Base-by-base conservation (phyloP, 805 yeast species). In the Monosporozyma aquatica region DNA sequence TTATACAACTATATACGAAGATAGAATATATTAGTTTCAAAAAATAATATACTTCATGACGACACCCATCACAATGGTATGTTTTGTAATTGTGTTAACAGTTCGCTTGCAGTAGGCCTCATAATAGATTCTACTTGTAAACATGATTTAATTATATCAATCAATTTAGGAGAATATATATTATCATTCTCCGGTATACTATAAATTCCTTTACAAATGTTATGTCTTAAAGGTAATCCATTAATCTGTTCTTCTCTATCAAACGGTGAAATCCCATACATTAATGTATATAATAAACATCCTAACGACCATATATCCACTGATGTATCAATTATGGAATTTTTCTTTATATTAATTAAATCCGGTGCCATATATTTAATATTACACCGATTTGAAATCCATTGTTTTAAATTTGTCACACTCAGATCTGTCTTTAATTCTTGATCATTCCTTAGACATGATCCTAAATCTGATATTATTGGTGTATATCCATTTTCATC, bases 301-400 rank as follows among this genome's bases (percentile, higher is more conserved):
- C 97, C 97, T 23, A 89, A 61, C 3, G 95, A 82, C 97, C 97
- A 89, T 21, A 90, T 76, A 60, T 89, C 97, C 4, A 83, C 79
- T 45, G 75, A 74, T 21, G 47, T 46, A 47, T 79, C 78, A 36
- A 89, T 69, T 5, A 62, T 62, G n/a, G 75, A 61, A 33, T 82
- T 80, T 1, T 85, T 73, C 35, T 75, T 76, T 29, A 87, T 82
- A 54, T 87, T 90, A 44, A 89, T 64, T 37, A 90, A 67, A 56
- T 89, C 97, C 0, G 97, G 97, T 0, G 97, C 95, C 32, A 95
- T 68, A 59, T 82, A 90, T 1, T 94, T 87, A 42, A 86, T 63
- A 1, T 95, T 82, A 55, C 95, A 85, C 58, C 84, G 86, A 53
- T 83, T 92, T 44, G 79, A 84, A 11, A 53, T 41, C 58, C 77